These are phyloP conservation scores for Podospora tetraspora DNA, from an alignment of 495 filamentous ascomycete species.

Conservation along the genomic window DNA sequence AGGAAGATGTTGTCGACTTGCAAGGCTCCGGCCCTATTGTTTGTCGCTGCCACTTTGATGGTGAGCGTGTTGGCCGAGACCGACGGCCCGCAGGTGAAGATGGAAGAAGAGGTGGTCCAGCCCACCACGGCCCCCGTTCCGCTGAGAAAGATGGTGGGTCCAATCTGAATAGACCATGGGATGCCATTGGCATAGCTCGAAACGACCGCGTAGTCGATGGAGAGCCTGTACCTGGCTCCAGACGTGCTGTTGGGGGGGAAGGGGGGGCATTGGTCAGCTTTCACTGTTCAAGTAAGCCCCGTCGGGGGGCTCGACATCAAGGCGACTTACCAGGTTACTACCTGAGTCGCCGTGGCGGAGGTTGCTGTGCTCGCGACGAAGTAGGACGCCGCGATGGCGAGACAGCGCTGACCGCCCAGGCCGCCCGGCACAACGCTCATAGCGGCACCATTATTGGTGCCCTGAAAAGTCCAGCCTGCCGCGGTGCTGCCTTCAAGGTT, in stretches of 20 bases:
- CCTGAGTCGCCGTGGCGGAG: neutral
- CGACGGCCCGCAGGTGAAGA: neutral
- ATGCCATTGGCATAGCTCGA: neutral
- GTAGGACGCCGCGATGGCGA: neutral
- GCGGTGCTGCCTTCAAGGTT: conserved; percentile 1
- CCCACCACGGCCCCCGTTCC: neutral
- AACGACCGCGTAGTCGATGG: neutral
- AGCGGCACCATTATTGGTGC: neutral
- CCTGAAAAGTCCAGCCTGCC: neutral
- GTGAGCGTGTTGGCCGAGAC: neutral
- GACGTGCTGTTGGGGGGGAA: neutral
- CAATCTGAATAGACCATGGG: neutral
- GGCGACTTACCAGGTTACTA: neutral
- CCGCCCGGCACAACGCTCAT: neutral
- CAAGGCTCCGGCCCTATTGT: neutral
- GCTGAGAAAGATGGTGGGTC: neutral
- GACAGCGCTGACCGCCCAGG: neutral
- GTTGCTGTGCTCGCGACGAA: too few species aligned
- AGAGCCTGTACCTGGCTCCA: neutral
- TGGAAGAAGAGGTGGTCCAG: neutral
- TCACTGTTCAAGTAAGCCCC: neutral
- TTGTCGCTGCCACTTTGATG: neutral
- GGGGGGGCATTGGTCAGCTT: neutral
- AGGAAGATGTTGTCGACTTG: neutral
- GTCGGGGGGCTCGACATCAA: neutral